Evolutionary conservation across 805 yeast genomes (phyloP), one percentile per base, ranked within the genome.

Genomic region (Nakazawaea holstii): DNA sequence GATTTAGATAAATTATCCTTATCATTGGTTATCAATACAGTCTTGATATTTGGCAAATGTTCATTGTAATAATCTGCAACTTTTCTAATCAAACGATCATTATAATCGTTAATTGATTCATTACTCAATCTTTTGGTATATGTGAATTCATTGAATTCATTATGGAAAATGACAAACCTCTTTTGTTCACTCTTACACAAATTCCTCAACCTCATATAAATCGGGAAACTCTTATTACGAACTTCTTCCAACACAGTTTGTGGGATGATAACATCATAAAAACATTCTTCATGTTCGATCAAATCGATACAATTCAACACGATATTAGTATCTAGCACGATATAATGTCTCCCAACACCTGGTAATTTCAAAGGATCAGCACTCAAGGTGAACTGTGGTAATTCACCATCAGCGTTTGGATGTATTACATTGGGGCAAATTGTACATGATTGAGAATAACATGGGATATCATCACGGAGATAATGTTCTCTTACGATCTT

Each of bases 201-300:
- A 2, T 86, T 77, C 58, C 97, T 76, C 41, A 92, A 66, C 60
- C 99, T 76, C 57, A 87, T 81, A 62, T 91, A 94, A 15, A 92
- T 82, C 4, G 99, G 96, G 59, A 82, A 79, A 43, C 96, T 87
- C 59, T 84, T 74, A 61, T 89, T 89, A 53, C 88, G 79, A 8
- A 92, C 96, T 64, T 94, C 98, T 55, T 95, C 97, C 32, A 94
- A 70, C 2, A 89, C 97, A 6, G 95, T 86, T 62, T 94, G 99
- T 1, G 98, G 96, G n/a, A 94, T 70, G 48, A 94, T 84, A 14
- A 91, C 96, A 65, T 94, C 98, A 58, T 76, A 84, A 59, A 94
- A 87, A 46, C 87, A 84, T 29, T 77, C 74, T 17, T 73, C 73
- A 57, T 80, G 83, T 64, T 94, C 99, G 48, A 94, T 68, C 50